Base-by-base conservation (phyloP, 2,329 filamentous ascomycete genomes). In the Neofusicoccum ribis region DNA sequence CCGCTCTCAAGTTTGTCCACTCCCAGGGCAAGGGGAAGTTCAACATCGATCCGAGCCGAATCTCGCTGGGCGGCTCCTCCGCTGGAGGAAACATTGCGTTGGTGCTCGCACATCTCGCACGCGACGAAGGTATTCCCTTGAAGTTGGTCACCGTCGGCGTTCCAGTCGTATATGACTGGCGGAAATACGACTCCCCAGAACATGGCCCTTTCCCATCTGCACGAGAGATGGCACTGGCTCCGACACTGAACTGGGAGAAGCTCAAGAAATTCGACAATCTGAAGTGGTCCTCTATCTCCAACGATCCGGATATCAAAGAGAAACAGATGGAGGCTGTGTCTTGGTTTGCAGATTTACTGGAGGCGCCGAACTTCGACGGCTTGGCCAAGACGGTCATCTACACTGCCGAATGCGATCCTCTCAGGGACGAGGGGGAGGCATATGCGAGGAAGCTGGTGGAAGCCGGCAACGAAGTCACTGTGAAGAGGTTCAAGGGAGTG, bases 1-100 rank as follows among this genome's bases (percentile, higher is more conserved):
- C 41, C 20, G 41, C 56, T n/a, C 56, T 60, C 17, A 60, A 60
- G 41, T 41, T 36, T 23, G 56, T 47, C 56, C 23, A 60, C 39
- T 5, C 52, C 3, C 52, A 41, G 8, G 34, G 34, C 34, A 20
- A 23, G 3, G 34, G 41, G 36, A 34, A 36, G 14, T 56, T 56
- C 51, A 41, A 23, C 51, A 20, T 56, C 8, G 51, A 56, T n/a
- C 15, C 51, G 4, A 20, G n/a, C 34, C 17, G 51, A 5, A 56
- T 56, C n/a, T 56, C 51, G 7, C 31, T 56, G 3, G 34, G 52
- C 20, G 34, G 52, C 52, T 39, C 39, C 34, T 41, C 36, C 6
- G 52, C 52, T n/a, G 52, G 52, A 15, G 52, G 52, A 2, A 56
- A 39, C 36, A 43, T 56, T 56, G 52, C 36, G 2, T n/a, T 56